Conservation (phyloP, 148 eudicot genomes). For the Talinum fruticosum region DNA sequence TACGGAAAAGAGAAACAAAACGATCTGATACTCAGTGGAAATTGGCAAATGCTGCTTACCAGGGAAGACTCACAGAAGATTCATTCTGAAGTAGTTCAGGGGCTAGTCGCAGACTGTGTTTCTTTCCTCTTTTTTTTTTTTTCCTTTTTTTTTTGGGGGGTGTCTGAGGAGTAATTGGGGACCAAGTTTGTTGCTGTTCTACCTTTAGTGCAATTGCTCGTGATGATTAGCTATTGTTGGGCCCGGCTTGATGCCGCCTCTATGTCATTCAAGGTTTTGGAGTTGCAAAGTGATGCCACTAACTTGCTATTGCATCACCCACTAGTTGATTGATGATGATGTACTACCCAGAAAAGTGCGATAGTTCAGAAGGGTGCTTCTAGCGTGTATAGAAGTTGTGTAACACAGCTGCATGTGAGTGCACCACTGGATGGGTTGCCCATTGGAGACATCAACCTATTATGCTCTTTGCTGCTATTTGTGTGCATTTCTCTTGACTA, state of each 20-base stretch:
- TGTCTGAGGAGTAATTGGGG: not conserved
- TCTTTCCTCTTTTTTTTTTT: not conserved
- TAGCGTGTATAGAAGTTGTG: not conserved
- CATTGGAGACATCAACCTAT: not conserved
- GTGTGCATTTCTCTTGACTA: not conserved
- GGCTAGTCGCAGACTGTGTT: not conserved
- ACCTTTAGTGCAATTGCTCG: not conserved
- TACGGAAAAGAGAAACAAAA: not conserved
- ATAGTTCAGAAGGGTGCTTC: not conserved
- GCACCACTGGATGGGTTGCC: not conserved
- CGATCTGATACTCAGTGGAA: not conserved
- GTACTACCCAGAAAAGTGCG: not conserved
- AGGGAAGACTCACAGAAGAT: not conserved
- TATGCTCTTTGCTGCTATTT: conserved; percentile 1
- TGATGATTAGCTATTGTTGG: not conserved
- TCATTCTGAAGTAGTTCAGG: too few species aligned
- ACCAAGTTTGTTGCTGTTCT: not conserved
- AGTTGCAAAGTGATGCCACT: not conserved
- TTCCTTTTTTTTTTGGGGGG: not conserved
- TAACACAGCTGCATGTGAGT: not conserved
- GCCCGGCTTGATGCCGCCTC: not conserved
- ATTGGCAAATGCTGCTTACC: too few species aligned
- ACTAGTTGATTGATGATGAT: not conserved
- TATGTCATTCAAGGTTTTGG: not conserved
- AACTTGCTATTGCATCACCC: not conserved